Evolutionary conservation across 805 yeast species (phyloP), one percentile per base, ranked within the genome.

Genomic region (Candida tammaniensis): DNA sequence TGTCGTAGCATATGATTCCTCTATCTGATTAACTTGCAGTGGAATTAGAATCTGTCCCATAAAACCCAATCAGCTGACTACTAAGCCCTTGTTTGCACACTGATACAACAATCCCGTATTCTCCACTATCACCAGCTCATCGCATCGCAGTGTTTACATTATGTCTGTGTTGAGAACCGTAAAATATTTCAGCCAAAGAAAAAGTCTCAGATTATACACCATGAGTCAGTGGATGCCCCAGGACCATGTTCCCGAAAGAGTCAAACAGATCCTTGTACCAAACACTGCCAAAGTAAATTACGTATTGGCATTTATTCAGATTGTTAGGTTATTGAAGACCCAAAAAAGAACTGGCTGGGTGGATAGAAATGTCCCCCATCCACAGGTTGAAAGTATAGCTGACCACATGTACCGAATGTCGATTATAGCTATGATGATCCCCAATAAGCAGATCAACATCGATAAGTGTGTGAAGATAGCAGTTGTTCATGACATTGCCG

Each of bases 331-430:
- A 21, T 68, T 91, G 48, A 91, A 91, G 59, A 67, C 78, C 4
- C 91, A 86, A 52, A 79, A 73, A 47, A 74, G 98, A 55, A 91
- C 98, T 0, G 98, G 98, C 2, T 91, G 98, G 98, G 59, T 91
- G 14, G 91, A 87, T 53, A 78, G 76, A 50, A 63, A 64, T 3
- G 47, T 68, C 12, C 72, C 76, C 8, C 54, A 68, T 12, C 68
- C 68, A 1, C 49, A 66, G 17, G 79, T 81, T 3, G 86, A 87
- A 58, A 76, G 84, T 33, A 87, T 88, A 33, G 75, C 86, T n/a
- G 97, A 89, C 59, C 97, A 91, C 58, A 89, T 89, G 96, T 89
- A 91, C 55, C 71, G 98, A 38, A 89, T 91, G 96, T 78, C 87
- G 4, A 66, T 89, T 14, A 77, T 87, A 27, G 70, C 91, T 15